Percentiles rank a stretch among this genome's conserved stretches.
Conservation (phyloP, 495 filamentous ascomycete genomes). For the Mytilinidion resinicola region DNA sequence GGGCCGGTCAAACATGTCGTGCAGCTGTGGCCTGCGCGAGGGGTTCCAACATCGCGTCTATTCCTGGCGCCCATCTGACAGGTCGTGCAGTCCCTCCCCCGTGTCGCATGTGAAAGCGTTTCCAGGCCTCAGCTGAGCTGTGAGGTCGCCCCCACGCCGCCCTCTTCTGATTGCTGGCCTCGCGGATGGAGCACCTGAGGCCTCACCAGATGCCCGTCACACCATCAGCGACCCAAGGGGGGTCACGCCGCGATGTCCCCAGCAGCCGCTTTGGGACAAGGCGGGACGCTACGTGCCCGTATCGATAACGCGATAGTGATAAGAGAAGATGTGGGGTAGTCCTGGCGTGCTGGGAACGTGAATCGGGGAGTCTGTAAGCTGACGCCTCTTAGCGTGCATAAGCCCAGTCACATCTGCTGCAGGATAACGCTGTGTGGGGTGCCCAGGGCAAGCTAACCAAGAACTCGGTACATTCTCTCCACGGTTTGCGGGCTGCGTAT, state of each 20-base stretch:
- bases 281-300: background rate
- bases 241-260: background rate
- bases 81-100: background rate
- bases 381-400: too few species aligned
- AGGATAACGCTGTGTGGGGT: too few species aligned
- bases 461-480: too few species aligned
- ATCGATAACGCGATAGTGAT: slow-evolving; percentile 2
- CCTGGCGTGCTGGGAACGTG: too few species aligned
- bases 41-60: slow-evolving; percentile 7
- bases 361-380: too few species aligned
- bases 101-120: slow-evolving; percentile 21
- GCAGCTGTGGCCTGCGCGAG: slow-evolving; percentile 13
- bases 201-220: slow-evolving; percentile 27
- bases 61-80: slow-evolving; percentile 15
- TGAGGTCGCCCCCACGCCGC: slow-evolving; percentile 12
- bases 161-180: slow-evolving; percentile 10
- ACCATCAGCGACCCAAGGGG: slow-evolving; percentile 18
- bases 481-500: too few species aligned
- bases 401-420: too few species aligned
- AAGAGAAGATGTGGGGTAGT: too few species aligned
- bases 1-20: slow-evolving; percentile 28
- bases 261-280: too few species aligned
- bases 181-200: slow-evolving; percentile 24
- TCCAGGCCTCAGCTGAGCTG: slow-evolving; percentile 17
- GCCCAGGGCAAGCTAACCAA: too few species aligned